A percentile compares a stretch with the other conserved stretches of the same genome.
Conservation (phyloP, 352 stramenopile genomes). For the Pythium phragmiticola region DNA sequence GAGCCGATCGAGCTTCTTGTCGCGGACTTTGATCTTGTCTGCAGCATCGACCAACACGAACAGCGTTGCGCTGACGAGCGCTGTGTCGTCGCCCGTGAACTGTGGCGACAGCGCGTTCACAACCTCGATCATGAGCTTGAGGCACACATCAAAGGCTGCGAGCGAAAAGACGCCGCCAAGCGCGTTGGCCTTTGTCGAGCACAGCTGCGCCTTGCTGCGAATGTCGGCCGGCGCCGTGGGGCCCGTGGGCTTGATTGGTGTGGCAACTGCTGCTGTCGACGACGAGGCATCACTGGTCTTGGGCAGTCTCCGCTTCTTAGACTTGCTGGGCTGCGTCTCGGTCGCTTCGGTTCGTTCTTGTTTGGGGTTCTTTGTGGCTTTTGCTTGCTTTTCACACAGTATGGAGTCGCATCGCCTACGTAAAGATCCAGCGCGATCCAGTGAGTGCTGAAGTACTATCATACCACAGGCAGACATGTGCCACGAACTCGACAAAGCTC, state of each 20-base stretch:
- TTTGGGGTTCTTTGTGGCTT: background rate
- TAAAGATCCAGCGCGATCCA: background rate
- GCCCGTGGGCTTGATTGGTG: background rate
- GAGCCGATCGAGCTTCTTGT: slow-evolving; percentile 45
- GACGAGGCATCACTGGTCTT: background rate
- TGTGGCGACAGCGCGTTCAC: slow-evolving; percentile 41
- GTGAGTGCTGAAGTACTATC: background rate
- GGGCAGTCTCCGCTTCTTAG: slow-evolving; percentile 24
- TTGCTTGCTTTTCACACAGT: background rate
- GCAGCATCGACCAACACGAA: slow-evolving; percentile 45
- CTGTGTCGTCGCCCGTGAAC: slow-evolving; percentile 35
- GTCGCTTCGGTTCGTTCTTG: background rate
- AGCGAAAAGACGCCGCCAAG: slow-evolving; percentile 16
- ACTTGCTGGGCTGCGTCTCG: background rate
- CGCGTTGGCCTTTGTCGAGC: slow-evolving; percentile 6
- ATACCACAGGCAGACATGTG: background rate
- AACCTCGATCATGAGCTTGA: slow-evolving; percentile 49
- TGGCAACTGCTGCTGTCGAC: background rate
- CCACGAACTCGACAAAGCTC: slow-evolving; percentile 20
- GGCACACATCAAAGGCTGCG: slow-evolving; percentile 18
- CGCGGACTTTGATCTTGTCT: slow-evolving; percentile 34
- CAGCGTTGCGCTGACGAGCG: slow-evolving; percentile 34
- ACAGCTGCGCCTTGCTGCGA: slow-evolving; percentile 16
- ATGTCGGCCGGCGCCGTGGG: slow-evolving; percentile 1
- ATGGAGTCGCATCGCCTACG: slow-evolving; percentile 3